Evolutionary conservation across 2,329 filamentous ascomycete genomes (phyloP).

Genomic region (Elsinoe perseae): DNA sequence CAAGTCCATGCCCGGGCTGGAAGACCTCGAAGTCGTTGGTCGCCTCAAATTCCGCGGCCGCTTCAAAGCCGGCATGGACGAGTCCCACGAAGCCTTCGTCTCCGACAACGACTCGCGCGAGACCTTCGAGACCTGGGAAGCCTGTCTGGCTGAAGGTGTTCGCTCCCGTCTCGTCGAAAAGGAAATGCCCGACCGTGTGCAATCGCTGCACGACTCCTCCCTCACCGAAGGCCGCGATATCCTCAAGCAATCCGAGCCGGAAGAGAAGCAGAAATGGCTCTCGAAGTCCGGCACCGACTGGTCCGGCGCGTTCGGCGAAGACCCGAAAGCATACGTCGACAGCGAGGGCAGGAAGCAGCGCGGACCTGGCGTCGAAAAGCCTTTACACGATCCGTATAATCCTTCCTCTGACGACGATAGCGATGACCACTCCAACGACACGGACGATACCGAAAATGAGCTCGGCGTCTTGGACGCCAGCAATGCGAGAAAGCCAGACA

Average conservation of each 20-base stretch:
- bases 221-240: constrained; percentile 73
- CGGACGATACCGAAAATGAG: constrained; percentile 36
- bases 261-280: constrained; percentile 71
- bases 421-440: constrained; percentile 33
- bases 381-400: constrained; percentile 45
- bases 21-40: constrained; percentile 70
- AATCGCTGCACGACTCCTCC: constrained; percentile 72
- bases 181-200: constrained; percentile 64
- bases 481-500: constrained; percentile 24
- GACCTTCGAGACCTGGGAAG: constrained; percentile 91
- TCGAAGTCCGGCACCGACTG: constrained; percentile 74
- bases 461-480: constrained; percentile 54
- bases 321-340: constrained; percentile 57
- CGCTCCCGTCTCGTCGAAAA: constrained; percentile 61
- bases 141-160: constrained; percentile 80
- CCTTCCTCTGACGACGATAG: constrained; percentile 37
- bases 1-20: constrained; percentile 58
- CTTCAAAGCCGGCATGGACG: constrained; percentile 86
- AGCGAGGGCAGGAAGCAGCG: constrained; percentile 45
- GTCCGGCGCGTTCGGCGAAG: constrained; percentile 75
- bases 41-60: constrained; percentile 69
- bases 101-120: constrained; percentile 82
- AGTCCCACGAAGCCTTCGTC: constrained; percentile 75
- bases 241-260: constrained; percentile 61
- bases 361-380: constrained; percentile 48